A percentile compares a stretch with the other conserved stretches of the same genome.
Evolutionary conservation across 2,329 filamentous ascomycete genomes (phyloP).

Genomic region (Periconia macrospinosa): DNA sequence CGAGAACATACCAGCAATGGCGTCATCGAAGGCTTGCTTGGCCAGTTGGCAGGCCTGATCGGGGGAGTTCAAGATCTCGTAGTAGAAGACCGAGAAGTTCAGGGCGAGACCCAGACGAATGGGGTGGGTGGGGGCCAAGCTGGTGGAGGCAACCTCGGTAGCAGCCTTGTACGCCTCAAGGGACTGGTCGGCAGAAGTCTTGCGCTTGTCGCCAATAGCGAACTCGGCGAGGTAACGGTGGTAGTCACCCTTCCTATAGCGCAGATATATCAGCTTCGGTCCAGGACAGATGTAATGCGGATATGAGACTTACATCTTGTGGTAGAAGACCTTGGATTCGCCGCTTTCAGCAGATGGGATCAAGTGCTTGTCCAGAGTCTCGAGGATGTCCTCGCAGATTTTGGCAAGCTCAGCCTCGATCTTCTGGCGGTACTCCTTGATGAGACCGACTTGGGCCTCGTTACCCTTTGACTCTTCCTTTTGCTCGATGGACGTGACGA

Average conservation of each 20-base stretch:
- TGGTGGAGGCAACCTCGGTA: conserved; percentile 86
- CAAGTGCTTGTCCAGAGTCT: conserved; percentile 90
- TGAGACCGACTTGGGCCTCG: conserved; percentile 82
- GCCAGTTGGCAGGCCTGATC: conserved; percentile 98
- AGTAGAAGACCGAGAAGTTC: conserved; percentile 99
- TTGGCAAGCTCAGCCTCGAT: conserved; percentile 95
- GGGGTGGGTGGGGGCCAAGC: conserved; percentile 87
- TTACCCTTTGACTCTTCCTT: conserved; percentile 99
- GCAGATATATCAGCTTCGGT: conserved; percentile 21
- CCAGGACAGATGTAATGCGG: background rate
- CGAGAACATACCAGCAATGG: conserved; percentile 72
- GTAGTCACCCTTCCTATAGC: conserved; percentile 93
- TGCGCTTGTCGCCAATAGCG: conserved; percentile 90
- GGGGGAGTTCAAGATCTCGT: conserved; percentile 98
- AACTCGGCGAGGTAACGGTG: conserved; percentile 99
- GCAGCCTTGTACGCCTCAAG: conserved; percentile 97
- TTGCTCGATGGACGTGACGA: conserved; percentile 97
- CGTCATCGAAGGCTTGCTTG: conserved; percentile 95
- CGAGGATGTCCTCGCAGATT: conserved; percentile 96
- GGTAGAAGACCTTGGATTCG: conserved; percentile 99
- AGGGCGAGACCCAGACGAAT: conserved; percentile 90
- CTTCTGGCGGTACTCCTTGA: conserved; percentile 99
- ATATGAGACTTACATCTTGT: conserved; percentile 78
- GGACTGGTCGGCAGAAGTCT: conserved; percentile 89
- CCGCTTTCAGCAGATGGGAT: conserved; percentile 92